phyloP scores from a whole-genome alignment of 805 yeast genomes.

The Myxozyma lipomycoides region DNA sequence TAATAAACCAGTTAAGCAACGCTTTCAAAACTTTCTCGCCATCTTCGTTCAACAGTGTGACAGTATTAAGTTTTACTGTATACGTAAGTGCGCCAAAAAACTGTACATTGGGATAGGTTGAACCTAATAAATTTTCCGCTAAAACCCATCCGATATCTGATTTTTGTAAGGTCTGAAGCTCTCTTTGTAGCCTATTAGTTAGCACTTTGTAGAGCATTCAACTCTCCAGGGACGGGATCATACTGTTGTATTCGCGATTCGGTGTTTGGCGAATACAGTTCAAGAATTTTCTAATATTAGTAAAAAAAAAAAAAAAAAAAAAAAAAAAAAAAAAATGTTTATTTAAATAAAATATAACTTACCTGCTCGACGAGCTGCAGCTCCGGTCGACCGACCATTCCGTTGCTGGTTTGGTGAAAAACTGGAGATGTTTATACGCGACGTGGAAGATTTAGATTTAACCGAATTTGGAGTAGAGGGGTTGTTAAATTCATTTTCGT shows the following conservation, averaged over 20 bases:
- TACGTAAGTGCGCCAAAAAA: constrained; percentile 82
- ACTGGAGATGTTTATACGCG: too few species aligned
- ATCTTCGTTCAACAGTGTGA: not conserved
- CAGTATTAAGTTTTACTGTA: constrained; percentile 54
- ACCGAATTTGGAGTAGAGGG: too few species aligned
- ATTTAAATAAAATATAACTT: not conserved
- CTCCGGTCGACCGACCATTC: too few species aligned
- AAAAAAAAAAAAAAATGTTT: not conserved
- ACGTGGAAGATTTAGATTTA: too few species aligned
- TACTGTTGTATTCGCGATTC: too few species aligned
- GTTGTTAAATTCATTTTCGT: too few species aligned
- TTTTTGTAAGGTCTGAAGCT: constrained; percentile 57
- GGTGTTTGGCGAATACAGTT: not conserved
- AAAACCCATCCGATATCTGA: constrained; percentile 53
- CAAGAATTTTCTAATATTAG: not conserved
- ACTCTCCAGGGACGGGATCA: too few species aligned
- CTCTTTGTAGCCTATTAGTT: constrained; percentile 43
- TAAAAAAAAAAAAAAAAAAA: not conserved
- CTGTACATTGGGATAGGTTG: constrained; percentile 39
- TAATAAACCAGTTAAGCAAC: constrained; percentile 19
- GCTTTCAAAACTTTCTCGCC: constrained; percentile 2
- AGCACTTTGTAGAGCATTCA: not conserved
- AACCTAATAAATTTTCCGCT: constrained; percentile 51
- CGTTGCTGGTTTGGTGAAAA: too few species aligned
- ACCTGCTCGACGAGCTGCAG: not conserved